A percentile compares a stretch with the other conserved stretches of the same genome.
Conservation (phyloP, 1,139 yeast genomes). For the Nematodospora anomalae region DNA sequence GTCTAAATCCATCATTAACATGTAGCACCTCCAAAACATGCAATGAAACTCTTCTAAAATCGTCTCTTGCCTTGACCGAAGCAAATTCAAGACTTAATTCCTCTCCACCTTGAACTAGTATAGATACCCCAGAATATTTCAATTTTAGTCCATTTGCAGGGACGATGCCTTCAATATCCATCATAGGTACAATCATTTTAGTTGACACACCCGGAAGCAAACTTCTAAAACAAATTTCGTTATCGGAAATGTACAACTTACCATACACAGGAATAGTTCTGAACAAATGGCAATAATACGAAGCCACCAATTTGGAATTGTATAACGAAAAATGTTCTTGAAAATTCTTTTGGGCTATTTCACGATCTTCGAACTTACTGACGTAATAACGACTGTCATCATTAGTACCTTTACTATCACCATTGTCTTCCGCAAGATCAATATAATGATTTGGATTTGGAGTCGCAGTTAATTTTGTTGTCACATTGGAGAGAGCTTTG, state of each 20-base stretch:
- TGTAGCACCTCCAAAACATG: constrained; percentile 48
- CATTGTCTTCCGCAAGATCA: constrained; percentile 29
- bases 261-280: constrained; percentile 81
- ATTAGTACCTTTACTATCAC: too few species aligned
- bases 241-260: constrained; percentile 68
- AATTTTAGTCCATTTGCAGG: constrained; percentile 55
- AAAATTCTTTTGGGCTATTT: constrained; percentile 53
- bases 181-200: constrained; percentile 78
- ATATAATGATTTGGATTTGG: constrained; percentile 64
- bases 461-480: constrained; percentile 61
- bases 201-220: constrained; percentile 77
- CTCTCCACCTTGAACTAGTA: constrained; percentile 72
- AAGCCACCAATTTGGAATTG: constrained; percentile 55
- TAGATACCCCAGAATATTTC: constrained; percentile 62
- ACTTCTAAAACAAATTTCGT: constrained; percentile 73
- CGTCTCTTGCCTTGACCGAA: constrained; percentile 65
- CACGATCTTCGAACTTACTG: constrained; percentile 39
- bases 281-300: constrained; percentile 71
- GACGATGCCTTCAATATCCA: constrained; percentile 55
- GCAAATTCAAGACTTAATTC: constrained; percentile 78
- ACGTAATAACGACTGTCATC: constrained; percentile 51
- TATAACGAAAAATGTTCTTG: constrained; percentile 64
- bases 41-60: constrained; percentile 58
- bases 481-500: constrained; percentile 36
- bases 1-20: constrained; percentile 27